Base-by-base conservation (phyloP, 805 yeast genomes). In the Lipomyces yamanashiensis region DNA sequence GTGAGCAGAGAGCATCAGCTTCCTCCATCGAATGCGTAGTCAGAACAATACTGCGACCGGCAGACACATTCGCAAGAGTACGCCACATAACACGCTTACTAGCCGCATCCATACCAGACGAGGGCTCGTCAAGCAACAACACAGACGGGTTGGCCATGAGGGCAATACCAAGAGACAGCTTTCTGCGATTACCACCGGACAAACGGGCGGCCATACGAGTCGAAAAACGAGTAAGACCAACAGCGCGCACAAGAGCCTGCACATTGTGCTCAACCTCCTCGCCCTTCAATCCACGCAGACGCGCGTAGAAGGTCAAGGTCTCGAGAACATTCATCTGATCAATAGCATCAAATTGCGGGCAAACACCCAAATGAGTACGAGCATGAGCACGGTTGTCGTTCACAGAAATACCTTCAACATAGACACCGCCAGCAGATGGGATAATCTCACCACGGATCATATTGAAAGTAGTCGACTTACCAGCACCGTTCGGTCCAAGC, bases 11-110 rank as follows among this genome's bases (percentile, higher is more conserved):
- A 5, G 78, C 76, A 63, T 75, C 78, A 0, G 78, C 78, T 52
- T 75, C 78, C 59, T 75, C 78, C 78, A 75, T 75, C 12, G 78
- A 75, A 60, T 75, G 78, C 15, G 78, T 75, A 9, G 78, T 75
- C 43, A 75, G 62, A 4, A 75, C 73, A 57, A 76, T 75, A 34
- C 75, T 67, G 45, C 76, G 67, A n/a, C 74, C 74, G 6, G 61
- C 73, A 8, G 77, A 58, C 6, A 76, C 75, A 19, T 67, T 59
- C 19, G 75, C 70, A 33, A 75, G 63, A 10, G 77, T 75, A 43
- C 67, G 71, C 78, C 78, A 75, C 78, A 75, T 75, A 55, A 75
- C 71, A 17, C 79, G 73, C 63, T 76, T 76, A 23, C 76, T 74
- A 58, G 74, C 75, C 9, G 78, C 78, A 55, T 75, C 78, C 78